Conservation (phyloP, 371 early-diverging fungal genomes). For the Saksenaea vasiformis region DNA sequence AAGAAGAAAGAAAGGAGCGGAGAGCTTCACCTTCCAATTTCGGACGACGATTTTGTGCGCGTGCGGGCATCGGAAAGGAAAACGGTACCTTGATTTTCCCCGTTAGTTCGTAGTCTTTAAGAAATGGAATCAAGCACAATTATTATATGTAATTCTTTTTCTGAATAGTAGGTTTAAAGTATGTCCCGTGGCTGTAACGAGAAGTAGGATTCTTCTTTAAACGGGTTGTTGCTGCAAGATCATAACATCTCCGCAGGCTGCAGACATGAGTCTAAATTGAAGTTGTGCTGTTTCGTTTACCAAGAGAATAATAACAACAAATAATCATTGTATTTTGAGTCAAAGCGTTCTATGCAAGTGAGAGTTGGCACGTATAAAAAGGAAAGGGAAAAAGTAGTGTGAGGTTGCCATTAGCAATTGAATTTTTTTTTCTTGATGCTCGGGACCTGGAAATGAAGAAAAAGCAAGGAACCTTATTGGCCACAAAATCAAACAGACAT, state of each 20-base stretch:
- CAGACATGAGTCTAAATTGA: background rate
- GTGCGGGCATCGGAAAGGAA: too few species aligned
- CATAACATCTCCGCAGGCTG: background rate
- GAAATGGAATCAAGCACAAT: background rate
- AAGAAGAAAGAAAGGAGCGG: background rate
- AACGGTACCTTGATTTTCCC: background rate
- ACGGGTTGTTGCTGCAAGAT: background rate
- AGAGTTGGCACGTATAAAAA: background rate
- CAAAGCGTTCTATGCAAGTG: background rate
- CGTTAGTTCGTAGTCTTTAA: background rate
- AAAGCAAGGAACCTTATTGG: background rate
- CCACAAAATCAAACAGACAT: background rate
- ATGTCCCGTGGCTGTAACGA: too few species aligned
- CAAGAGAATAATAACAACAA: background rate
- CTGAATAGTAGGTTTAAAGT: too few species aligned
- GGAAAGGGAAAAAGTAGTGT: background rate
- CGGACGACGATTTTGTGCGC: too few species aligned
- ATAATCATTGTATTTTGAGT: too few species aligned
- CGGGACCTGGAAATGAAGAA: conserved; percentile 1
- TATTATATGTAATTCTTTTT: too few species aligned
- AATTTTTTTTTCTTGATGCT: conserved; percentile 6
- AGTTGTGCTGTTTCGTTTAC: background rate
- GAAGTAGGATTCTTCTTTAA: background rate
- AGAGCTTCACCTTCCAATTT: background rate
- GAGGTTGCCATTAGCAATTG: background rate